These are phyloP conservation scores for Batkoa obscura DNA, from an alignment of 371 early-diverging fungal genomes.

Conservation along the genomic window DNA sequence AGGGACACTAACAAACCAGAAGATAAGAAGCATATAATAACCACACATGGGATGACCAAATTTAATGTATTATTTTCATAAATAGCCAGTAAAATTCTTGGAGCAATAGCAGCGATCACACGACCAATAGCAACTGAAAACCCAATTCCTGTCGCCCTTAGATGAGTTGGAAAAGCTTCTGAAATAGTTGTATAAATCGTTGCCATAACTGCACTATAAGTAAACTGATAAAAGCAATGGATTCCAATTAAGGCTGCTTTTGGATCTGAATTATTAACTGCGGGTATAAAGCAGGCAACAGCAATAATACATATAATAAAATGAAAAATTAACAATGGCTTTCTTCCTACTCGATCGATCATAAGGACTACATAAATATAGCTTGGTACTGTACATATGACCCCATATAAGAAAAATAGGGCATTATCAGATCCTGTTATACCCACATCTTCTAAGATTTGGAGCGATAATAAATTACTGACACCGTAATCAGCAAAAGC, in stretches of 20 bases:
- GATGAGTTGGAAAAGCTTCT: constrained; percentile 5
- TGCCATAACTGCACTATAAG: constrained; percentile 1
- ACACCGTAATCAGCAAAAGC: constrained; percentile 9
- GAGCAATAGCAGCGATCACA: constrained; percentile 6
- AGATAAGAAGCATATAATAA: background rate
- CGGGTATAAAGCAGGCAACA: constrained; percentile 6
- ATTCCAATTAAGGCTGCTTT: background rate
- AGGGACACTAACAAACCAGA: background rate
- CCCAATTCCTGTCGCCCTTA: constrained; percentile 7
- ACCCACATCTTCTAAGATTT: background rate
- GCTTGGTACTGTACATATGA: constrained; percentile 5
- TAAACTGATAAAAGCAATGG: background rate
- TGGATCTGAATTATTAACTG: background rate
- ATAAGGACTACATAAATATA: background rate
- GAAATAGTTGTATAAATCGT: constrained; percentile 3
- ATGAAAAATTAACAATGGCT: constrained; percentile 1
- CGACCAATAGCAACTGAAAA: constrained; percentile 8
- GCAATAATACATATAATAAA: constrained; percentile 6
- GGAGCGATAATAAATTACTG: constrained; percentile 7
- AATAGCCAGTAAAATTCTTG: background rate
- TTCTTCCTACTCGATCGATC: constrained; percentile 6
- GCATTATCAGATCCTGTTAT: constrained; percentile 1
- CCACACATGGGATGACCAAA: background rate
- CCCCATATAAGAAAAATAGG: constrained; percentile 4
- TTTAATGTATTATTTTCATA: background rate